A percentile compares a stretch with the other conserved stretches of the same genome.
Evolutionary conservation across 257 asterid species (phyloP).

Genomic region (Euphrasia confusa): DNA sequence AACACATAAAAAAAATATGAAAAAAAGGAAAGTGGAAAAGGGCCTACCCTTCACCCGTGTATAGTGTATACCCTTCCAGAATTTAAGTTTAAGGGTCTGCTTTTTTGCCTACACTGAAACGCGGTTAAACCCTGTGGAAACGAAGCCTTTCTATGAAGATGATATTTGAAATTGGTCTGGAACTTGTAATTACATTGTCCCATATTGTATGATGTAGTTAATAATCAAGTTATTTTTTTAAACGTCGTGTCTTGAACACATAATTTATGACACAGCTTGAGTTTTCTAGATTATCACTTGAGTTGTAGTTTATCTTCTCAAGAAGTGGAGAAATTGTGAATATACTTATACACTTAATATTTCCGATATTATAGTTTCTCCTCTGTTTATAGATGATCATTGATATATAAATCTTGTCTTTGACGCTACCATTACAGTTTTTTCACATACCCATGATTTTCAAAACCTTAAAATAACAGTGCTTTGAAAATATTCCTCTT

Average conservation of each 20-base stretch:
- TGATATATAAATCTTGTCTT: not conserved
- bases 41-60: not conserved
- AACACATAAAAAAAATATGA: not conserved
- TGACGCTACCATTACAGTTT: not conserved
- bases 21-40: not conserved
- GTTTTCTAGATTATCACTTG: constrained; percentile 2
- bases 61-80: not conserved
- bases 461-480: not conserved
- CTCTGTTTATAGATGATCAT: not conserved
- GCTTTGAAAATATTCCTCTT: not conserved
- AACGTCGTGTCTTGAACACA: no score
- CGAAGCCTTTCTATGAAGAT: not conserved
- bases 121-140: not conserved
- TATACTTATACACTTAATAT: no score
- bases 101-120: not conserved
- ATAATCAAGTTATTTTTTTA: not conserved
- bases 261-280: not conserved
- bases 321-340: not conserved
- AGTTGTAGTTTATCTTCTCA: not conserved
- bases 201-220: not conserved
- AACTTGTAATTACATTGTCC: not conserved
- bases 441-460: not conserved
- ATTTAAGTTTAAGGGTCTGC: not conserved
- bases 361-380: not conserved
- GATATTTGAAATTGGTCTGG: constrained; percentile 5